phyloP scores from a whole-genome alignment of 2,329 filamentous ascomycete genomes.

The Claviceps sp. region DNA sequence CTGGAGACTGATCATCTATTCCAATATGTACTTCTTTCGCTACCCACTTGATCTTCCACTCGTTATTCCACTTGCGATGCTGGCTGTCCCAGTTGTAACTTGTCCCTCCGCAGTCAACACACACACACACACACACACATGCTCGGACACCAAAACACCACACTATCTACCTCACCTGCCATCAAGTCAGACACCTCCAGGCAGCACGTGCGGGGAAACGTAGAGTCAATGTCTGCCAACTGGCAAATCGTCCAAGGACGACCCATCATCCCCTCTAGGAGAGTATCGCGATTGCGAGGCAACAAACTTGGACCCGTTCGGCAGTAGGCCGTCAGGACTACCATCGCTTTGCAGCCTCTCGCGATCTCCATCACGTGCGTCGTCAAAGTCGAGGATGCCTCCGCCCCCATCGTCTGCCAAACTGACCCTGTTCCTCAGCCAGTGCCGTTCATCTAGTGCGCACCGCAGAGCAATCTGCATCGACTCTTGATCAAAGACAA shows the following conservation, averaged over 20 bases:
- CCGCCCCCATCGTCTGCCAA: slow-evolving; percentile 22
- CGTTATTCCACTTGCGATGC: no score
- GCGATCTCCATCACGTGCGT: slow-evolving; percentile 21
- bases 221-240: slow-evolving; percentile 9
- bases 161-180: neutral
- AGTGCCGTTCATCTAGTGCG: slow-evolving; percentile 24
- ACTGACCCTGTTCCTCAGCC: slow-evolving; percentile 17
- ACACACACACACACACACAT: neutral
- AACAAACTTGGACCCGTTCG: slow-evolving; percentile 15
- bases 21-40: no score
- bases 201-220: slow-evolving; percentile 9
- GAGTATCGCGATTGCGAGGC: slow-evolving; percentile 23
- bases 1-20: no score
- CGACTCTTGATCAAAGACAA: slow-evolving; percentile 32
- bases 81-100: neutral
- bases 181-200: slow-evolving; percentile 2
- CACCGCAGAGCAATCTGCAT: slow-evolving; percentile 26
- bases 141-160: neutral
- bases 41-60: no score
- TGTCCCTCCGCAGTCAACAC: neutral
- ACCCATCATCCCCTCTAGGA: slow-evolving; percentile 27
- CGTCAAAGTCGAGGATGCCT: slow-evolving; percentile 28
- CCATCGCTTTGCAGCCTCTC: slow-evolving; percentile 20
- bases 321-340: slow-evolving; percentile 23
- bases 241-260: slow-evolving; percentile 17